phyloP scores from a whole-genome alignment of 2,329 filamentous ascomycete species.

The Cryphonectria nitschkei region DNA sequence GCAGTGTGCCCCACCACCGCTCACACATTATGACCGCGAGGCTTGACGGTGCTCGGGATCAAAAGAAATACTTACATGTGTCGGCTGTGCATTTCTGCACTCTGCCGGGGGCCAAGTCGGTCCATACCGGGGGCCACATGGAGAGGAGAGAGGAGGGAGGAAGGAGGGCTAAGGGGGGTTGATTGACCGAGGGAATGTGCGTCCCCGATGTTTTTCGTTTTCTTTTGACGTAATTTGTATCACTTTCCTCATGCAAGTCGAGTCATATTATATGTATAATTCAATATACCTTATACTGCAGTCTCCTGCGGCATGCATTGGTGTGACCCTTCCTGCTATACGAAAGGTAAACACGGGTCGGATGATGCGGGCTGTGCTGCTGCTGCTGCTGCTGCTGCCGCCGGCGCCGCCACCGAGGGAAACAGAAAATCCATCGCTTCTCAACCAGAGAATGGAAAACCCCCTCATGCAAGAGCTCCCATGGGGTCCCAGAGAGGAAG shows the following conservation, averaged over 20 bases:
- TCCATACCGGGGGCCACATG: not conserved
- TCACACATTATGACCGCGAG: not conserved
- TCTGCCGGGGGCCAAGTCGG: not conserved
- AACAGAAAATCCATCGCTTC: not conserved
- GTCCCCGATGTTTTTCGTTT: not conserved
- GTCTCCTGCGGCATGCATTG: not conserved
- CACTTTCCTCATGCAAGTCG: not conserved
- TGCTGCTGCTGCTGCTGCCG: no score
- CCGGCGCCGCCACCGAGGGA: not conserved
- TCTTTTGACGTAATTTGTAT: not conserved
- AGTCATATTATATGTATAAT: not conserved
- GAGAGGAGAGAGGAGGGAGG: not conserved
- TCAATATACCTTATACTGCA: not conserved
- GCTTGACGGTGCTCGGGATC: not conserved
- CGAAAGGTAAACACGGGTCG: not conserved
- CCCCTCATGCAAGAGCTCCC: constrained; percentile 66
- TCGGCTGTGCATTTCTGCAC: no score
- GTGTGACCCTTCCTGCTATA: not conserved
- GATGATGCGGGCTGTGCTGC: not conserved
- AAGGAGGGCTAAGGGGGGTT: no score
- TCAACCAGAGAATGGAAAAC: not conserved
- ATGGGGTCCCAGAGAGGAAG: constrained; percentile 82
- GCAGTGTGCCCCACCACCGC: no score
- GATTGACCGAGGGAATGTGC: not conserved
- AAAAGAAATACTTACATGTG: not conserved